phyloP scores from a whole-genome alignment of 2,329 filamentous ascomycete genomes.

The Acephala macrosclerotiorum region DNA sequence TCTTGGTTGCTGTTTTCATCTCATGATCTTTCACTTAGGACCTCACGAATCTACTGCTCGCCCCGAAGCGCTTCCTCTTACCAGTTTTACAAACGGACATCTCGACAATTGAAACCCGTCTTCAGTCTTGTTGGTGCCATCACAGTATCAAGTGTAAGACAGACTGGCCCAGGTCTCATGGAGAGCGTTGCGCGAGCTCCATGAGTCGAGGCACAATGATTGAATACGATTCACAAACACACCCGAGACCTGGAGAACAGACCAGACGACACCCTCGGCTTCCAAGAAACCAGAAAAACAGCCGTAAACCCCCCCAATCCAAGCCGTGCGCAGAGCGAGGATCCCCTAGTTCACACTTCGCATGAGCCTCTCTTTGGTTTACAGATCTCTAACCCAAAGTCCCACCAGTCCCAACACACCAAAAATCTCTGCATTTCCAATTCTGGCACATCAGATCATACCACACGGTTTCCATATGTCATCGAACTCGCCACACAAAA shows the following conservation, averaged over 20 bases:
- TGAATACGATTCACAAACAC: slow-evolving; percentile 1
- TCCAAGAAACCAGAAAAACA: not conserved
- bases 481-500: not conserved
- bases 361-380: not conserved
- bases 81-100: not conserved
- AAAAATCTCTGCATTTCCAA: not conserved
- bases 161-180: not conserved
- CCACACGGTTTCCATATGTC: not conserved
- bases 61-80: not conserved
- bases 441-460: not conserved
- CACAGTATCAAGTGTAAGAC: not conserved
- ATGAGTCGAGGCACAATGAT: not conserved
- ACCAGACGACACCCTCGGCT: not conserved
- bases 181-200: not conserved
- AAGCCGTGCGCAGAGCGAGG: not conserved
- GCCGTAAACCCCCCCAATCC: not conserved
- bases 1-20: not conserved
- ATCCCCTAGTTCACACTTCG: not conserved
- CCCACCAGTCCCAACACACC: not conserved
- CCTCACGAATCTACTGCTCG: not conserved
- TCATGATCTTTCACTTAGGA: not conserved
- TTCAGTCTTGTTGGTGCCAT: not conserved
- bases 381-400: not conserved
- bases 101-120: not conserved
- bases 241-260: not conserved